Conservation (phyloP, 169 alveolate species). For the Eimeria sp. region DNA sequence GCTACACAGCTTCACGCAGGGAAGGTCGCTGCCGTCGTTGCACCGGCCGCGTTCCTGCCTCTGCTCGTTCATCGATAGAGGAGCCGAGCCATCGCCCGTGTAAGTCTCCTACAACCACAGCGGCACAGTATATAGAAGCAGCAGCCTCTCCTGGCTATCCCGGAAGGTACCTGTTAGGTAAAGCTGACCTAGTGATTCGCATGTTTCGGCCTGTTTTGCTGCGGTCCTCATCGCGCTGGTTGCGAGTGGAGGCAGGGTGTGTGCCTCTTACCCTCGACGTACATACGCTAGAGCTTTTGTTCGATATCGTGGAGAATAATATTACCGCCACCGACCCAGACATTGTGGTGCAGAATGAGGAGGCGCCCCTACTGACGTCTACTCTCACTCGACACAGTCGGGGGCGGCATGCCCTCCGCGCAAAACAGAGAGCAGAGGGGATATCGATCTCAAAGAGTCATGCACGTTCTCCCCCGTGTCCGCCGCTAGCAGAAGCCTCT, state of each 20-base stretch:
- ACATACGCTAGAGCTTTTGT: conserved; percentile 25
- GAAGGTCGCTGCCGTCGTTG: conserved; percentile 12
- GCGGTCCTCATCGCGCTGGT: conserved; percentile 51
- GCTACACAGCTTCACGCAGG: background rate
- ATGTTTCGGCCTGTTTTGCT: conserved; percentile 39
- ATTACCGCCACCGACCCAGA: conserved; percentile 48
- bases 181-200: conserved; percentile 43
- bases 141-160: background rate
- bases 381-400: background rate
- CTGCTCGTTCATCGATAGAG: background rate
- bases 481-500: background rate
- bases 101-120: background rate
- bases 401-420: background rate
- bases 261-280: conserved; percentile 51
- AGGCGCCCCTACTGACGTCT: background rate
- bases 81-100: background rate
- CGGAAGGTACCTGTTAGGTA: conserved; percentile 56
- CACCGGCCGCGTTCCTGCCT: background rate
- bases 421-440: background rate
- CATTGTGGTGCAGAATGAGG: background rate
- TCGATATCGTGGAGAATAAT: conserved; percentile 48
- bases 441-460: background rate
- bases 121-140: background rate
- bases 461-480: background rate
- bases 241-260: conserved; percentile 69